Base-by-base conservation (phyloP, 495 filamentous ascomycete genomes). In the Aspergillus hancockii region DNA sequence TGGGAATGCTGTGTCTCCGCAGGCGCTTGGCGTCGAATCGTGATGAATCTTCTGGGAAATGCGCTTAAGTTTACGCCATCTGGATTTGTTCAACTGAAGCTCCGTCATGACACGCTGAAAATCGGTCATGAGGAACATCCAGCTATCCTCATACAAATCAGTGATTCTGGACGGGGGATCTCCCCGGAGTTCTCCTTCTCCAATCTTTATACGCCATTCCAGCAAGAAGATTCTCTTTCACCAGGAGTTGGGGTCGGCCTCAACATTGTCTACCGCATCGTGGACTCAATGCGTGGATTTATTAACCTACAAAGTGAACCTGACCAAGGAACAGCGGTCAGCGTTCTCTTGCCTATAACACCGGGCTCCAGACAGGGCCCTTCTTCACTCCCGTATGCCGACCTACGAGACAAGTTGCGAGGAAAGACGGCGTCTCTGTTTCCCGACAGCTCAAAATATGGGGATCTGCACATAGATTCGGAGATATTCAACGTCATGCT, bases 11-110 rank as follows among this genome's bases (percentile, higher is more conserved):
- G 34, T 14, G 34, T 36, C 13, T 36, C 34, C 12, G 34, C 34
- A 5, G 87, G 87, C 4, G 87, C 86, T 0, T 77, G 88, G 67
- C 77, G 84, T 34, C 75, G 88, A 21, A 80, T 90, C 13, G 76
- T 91, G 25, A 87, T 90, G 84, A 90, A 91, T 62, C 65, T 91
- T 1, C 81, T 89, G 34, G 86, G 88, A 10, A 91, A 91, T 67
- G 81, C 88, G 0, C 71, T 90, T 23, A 91, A 91, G 55, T 89
- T 86, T 67, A 89, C 84, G 7, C 70, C 66, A 12, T 66, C 70
- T 0, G 88, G 88, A 4, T 83, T 78, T 59, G 83, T 91, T 34
- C 77, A 82, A 30, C 73, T 91, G 6, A 75, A 73, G 0, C 71
- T 89, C 16, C 58, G 34, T 75, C 67, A 54, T 73, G 72, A 55